Evolutionary conservation across 2,329 filamentous ascomycete species (phyloP), one percentile per base, ranked within the genome.

Genomic region (Tetracladium maxilliforme): DNA sequence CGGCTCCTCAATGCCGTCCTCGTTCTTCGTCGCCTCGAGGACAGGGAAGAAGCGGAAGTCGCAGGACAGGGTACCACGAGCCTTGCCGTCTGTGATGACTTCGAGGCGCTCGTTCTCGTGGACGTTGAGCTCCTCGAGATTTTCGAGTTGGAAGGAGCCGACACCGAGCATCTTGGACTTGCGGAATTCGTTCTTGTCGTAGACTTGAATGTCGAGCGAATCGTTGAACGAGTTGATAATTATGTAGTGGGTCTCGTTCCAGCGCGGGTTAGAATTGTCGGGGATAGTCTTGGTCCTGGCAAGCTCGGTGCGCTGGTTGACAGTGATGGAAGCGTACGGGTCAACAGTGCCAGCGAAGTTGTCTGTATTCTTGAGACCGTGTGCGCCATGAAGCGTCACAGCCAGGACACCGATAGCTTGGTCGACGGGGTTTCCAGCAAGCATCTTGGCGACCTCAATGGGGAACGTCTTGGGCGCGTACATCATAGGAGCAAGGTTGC

Each of bases 391-490:
- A 33, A 98, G 66, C 6, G 84, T 93, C 32, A 98, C 62, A 14
- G 87, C 87, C 26, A 98, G 54, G 7, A 98, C 86, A 47, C 90
- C 90, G 42, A 98, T 83, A 8, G 90, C 90, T 52, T 93, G 82
- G 47, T 98, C 92, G 25, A 98, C 81, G 1, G 90, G 74, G 30
- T 80, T 87, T 30, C 90, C 90, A 21, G 87, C 81, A 35, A 98
- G 64, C 82, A 98, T 90, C 64, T 98, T 95, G 39, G 90, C 90
- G 29, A 98, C 83, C 45, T 98, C 90, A 37, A 98, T 90, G 10
- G 90, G 90, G 61, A 98, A 98, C 24, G 95, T 84, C 40, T 98
- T 93, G 7, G 90, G 90, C 19, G 73, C 76, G 46, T 98, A 98
- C 83, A 98, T 93, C 78, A 98, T 95, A 0, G 90, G 92, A 3